phyloP scores from a whole-genome alignment of 129 eudicot species.

The Flaveria robusta region DNA sequence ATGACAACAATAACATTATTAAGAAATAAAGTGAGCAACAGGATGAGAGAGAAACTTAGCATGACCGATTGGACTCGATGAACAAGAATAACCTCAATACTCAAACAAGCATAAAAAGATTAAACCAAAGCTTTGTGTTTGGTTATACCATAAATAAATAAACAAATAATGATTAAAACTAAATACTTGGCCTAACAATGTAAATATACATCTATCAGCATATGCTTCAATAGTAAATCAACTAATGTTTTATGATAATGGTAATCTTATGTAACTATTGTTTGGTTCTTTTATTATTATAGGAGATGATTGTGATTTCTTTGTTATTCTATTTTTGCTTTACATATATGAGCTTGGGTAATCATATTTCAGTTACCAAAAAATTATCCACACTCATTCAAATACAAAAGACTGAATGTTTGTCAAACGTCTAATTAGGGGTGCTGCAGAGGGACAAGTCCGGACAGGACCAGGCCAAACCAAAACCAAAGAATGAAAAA shows the following conservation, averaged over 20 bases:
- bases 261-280: neutral
- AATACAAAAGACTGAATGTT: neutral
- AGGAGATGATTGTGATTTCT: neutral
- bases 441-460: neutral
- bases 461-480: too few relatives aligned
- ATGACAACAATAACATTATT: neutral
- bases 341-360: neutral
- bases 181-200: neutral
- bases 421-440: neutral
- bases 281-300: neutral
- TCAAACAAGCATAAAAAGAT: neutral
- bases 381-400: too few relatives aligned
- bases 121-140: slow-evolving; percentile 1
- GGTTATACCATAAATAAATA: slow-evolving; percentile 3
- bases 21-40: neutral
- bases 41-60: neutral
- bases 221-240: neutral
- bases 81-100: slow-evolving; percentile 1
- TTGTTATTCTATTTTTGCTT: neutral
- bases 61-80: neutral
- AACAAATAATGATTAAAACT: neutral
- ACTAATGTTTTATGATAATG: neutral
- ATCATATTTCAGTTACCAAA: too few relatives aligned
- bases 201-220: neutral
- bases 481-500: too few relatives aligned